These are phyloP conservation scores for Malus hybrid DNA, from an alignment of 331 rosid genomes.

Conservation along the genomic window DNA sequence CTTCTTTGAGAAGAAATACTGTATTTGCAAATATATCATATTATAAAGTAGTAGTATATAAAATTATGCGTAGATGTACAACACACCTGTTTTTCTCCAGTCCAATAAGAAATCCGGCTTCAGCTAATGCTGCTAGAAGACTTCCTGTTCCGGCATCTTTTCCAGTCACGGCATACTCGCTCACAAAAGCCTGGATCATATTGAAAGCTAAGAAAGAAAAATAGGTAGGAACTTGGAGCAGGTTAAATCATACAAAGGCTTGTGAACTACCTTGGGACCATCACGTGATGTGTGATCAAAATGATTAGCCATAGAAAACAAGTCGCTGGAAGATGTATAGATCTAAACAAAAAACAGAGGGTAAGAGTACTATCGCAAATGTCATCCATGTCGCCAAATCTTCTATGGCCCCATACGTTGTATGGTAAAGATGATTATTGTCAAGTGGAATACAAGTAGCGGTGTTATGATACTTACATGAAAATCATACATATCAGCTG, in stretches of 20 bases:
- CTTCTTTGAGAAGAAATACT: not conserved
- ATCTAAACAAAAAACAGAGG: slow-evolving; percentile 34
- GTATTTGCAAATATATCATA: not conserved
- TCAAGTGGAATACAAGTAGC: slow-evolving; percentile 10
- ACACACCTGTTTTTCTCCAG: slow-evolving; percentile 74
- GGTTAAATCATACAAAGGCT: not conserved
- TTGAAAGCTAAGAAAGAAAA: slow-evolving; percentile 8
- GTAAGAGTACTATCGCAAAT: not conserved
- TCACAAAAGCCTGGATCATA: slow-evolving; percentile 73
- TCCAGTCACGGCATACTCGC: slow-evolving; percentile 78
- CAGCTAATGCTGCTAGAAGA: slow-evolving; percentile 64
- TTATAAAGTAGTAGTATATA: too few relatives aligned
- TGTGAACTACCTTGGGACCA: slow-evolving; percentile 58
- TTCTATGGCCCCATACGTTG: not conserved
- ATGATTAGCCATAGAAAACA: slow-evolving; percentile 40
- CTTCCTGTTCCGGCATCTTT: slow-evolving; percentile 65
- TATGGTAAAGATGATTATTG: not conserved
- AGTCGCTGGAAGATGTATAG: slow-evolving; percentile 52
- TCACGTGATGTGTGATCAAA: slow-evolving; percentile 45
- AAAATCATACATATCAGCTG: slow-evolving; percentile 81
- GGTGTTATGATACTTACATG: slow-evolving; percentile 52
- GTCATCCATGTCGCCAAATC: not conserved
- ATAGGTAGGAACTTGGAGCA: not conserved
- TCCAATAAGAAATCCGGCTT: slow-evolving; percentile 88
- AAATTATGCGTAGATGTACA: not conserved